phyloP scores from a whole-genome alignment of 768 basidiomycete genomes.

The Tulasnella sp. region DNA sequence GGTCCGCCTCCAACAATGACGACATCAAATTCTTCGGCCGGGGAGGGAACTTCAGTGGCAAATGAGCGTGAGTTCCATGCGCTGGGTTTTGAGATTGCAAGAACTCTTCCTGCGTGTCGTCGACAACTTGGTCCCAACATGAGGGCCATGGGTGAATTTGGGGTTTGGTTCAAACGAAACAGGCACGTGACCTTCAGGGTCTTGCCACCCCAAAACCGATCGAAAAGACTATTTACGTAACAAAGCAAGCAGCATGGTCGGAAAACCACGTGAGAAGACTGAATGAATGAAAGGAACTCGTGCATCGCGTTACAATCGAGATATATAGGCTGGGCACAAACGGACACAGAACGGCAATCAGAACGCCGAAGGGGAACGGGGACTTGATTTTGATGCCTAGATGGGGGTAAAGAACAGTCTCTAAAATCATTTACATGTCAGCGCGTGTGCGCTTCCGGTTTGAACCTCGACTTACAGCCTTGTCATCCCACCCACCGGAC shows the following conservation, averaged over 20 bases:
- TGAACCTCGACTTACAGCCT: not conserved
- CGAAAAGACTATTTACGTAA: too few species aligned
- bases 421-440: not conserved
- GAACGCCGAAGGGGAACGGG: too few species aligned
- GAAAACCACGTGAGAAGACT: too few species aligned
- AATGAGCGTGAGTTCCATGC: not conserved
- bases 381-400: not conserved
- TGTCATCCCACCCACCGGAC: too few species aligned
- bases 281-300: too few species aligned
- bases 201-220: not conserved
- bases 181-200: not conserved
- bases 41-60: not conserved
- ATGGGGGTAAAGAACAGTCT: not conserved
- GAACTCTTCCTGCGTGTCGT: not conserved
- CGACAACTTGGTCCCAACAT: not conserved
- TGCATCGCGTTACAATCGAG: too few species aligned
- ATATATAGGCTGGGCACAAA: too few species aligned
- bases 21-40: slow-evolving; percentile 49
- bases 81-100: not conserved
- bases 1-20: slow-evolving; percentile 95
- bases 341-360: too few species aligned
- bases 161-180: not conserved
- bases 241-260: too few species aligned
- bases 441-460: too few species aligned
- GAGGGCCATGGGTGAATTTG: not conserved